These are phyloP conservation scores for Hypomyces rosellus DNA, from an alignment of 2,329 filamentous ascomycete species.

Conservation along the genomic window DNA sequence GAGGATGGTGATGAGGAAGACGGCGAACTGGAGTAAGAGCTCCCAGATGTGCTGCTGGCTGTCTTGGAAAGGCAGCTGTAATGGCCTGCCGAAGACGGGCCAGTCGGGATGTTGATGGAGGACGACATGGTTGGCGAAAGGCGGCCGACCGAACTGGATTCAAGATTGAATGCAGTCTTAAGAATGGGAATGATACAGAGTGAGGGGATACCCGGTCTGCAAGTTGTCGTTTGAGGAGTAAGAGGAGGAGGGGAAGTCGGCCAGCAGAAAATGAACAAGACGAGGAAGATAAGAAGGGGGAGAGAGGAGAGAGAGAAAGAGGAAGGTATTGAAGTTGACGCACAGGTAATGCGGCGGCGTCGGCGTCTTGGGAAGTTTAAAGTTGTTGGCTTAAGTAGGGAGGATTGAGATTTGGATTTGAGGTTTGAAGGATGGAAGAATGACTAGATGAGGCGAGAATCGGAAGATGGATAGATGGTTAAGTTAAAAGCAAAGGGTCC, in stretches of 20 bases:
- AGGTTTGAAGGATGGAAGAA: background rate
- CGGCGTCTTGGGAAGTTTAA: background rate
- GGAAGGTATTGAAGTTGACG: background rate
- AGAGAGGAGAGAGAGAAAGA: slow-evolving; percentile 5
- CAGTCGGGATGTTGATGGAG: slow-evolving; percentile 61
- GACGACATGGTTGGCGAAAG: slow-evolving; percentile 49
- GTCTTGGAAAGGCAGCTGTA: slow-evolving; percentile 39
- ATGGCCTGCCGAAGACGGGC: slow-evolving; percentile 26
- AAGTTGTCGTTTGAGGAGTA: background rate
- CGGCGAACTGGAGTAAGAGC: slow-evolving; percentile 34
- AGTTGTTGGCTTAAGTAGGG: background rate
- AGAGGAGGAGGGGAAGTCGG: background rate
- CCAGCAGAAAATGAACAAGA: background rate
- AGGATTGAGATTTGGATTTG: background rate
- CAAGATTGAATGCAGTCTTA: background rate
- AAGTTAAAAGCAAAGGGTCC: too few relatives aligned
- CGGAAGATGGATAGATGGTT: too few relatives aligned
- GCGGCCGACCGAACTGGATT: slow-evolving; percentile 4
- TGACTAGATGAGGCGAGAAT: background rate
- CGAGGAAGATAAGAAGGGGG: slow-evolving; percentile 27
- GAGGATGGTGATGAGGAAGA: slow-evolving; percentile 55
- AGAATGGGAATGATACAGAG: slow-evolving; percentile 2
- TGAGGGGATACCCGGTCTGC: background rate
- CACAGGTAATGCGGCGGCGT: background rate
- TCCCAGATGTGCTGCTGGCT: slow-evolving; percentile 39